Conservation (phyloP, 371 early-diverging fungal species). For the Rhizopus arrhizus region DNA sequence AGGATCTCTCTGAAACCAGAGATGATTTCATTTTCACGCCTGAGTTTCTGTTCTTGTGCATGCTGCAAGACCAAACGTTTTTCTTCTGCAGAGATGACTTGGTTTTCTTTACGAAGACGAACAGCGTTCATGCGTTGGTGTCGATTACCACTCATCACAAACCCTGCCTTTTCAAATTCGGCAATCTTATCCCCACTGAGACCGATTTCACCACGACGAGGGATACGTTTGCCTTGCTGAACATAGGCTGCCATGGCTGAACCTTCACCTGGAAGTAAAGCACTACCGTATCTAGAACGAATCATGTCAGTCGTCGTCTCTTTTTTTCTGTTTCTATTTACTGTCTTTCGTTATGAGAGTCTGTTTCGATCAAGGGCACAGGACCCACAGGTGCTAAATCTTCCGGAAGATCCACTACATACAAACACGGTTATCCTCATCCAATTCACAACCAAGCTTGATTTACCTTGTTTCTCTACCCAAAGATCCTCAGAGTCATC, state of each 20-base stretch:
- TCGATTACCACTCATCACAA: conserved; percentile 92
- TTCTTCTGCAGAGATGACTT: conserved; percentile 87
- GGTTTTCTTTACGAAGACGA: conserved; percentile 94
- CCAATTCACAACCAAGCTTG: background rate
- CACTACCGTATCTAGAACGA: conserved; percentile 71
- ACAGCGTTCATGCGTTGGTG: conserved; percentile 96
- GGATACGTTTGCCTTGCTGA: conserved; percentile 92
- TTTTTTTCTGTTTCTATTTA: conserved; percentile 22
- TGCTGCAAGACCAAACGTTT: conserved; percentile 77
- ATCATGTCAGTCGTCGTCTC: conserved; percentile 1
- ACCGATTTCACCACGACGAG: conserved; percentile 97
- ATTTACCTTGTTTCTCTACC: conserved; percentile 63
- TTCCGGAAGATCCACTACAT: conserved; percentile 57
- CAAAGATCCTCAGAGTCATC: conserved; percentile 58
- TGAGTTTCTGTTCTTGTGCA: conserved; percentile 82
- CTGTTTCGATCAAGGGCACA: conserved; percentile 55
- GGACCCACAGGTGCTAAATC: conserved; percentile 68
- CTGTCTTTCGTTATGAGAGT: conserved; percentile 57
- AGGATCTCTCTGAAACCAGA: conserved; percentile 79
- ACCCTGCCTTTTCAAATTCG: conserved; percentile 85
- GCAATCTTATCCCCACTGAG: conserved; percentile 82
- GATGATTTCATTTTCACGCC: conserved; percentile 89
- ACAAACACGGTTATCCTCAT: background rate
- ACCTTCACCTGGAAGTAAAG: conserved; percentile 60
- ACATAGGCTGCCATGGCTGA: conserved; percentile 71